phyloP scores from a whole-genome alignment of 2,329 filamentous ascomycete genomes.

The Dichotomopilus funicola region DNA sequence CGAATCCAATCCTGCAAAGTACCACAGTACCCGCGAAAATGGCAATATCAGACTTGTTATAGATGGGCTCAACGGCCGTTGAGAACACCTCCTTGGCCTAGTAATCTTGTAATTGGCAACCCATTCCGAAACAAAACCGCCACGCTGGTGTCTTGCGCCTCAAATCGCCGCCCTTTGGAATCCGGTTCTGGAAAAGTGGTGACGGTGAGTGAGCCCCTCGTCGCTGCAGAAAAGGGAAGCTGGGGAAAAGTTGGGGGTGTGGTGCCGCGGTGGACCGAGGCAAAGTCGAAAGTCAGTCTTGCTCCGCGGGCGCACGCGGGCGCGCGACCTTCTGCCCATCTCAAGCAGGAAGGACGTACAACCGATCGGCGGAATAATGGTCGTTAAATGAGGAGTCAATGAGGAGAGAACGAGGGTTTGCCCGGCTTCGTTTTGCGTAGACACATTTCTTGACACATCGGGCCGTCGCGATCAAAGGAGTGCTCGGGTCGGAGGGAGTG shows the following conservation, averaged over 20 bases:
- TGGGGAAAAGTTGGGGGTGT: neutral
- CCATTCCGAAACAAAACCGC: slow-evolving; percentile 23
- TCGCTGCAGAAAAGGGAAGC: slow-evolving; percentile 10
- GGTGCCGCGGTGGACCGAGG: slow-evolving; percentile 15
- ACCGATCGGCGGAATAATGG: slow-evolving; percentile 7
- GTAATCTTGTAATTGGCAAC: slow-evolving; percentile 23
- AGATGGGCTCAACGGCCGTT: slow-evolving; percentile 18
- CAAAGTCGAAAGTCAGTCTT: slow-evolving; percentile 5
- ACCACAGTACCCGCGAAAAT: too few relatives aligned
- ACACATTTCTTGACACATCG: neutral
- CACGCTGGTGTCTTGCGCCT: neutral
- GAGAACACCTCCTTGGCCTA: slow-evolving; percentile 16
- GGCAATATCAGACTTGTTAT: slow-evolving; percentile 21
- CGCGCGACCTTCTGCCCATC: slow-evolving; percentile 6
- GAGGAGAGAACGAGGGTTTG: neutral
- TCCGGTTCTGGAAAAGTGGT: neutral
- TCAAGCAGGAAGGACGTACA: slow-evolving; percentile 19
- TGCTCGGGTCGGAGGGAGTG: too few relatives aligned
- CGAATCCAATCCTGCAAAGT: slow-evolving; percentile 10
- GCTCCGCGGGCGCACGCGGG: slow-evolving; percentile 5
- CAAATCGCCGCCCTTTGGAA: too few relatives aligned
- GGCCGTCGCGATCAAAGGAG: too few relatives aligned
- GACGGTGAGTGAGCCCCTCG: neutral
- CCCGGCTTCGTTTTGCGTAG: neutral
- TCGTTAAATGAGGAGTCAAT: neutral